Percentiles rank a stretch among this genome's conserved stretches.
These are phyloP conservation scores for Aurifilum marmelostoma DNA, from an alignment of 2,329 filamentous ascomycete species.

Conservation along the genomic window DNA sequence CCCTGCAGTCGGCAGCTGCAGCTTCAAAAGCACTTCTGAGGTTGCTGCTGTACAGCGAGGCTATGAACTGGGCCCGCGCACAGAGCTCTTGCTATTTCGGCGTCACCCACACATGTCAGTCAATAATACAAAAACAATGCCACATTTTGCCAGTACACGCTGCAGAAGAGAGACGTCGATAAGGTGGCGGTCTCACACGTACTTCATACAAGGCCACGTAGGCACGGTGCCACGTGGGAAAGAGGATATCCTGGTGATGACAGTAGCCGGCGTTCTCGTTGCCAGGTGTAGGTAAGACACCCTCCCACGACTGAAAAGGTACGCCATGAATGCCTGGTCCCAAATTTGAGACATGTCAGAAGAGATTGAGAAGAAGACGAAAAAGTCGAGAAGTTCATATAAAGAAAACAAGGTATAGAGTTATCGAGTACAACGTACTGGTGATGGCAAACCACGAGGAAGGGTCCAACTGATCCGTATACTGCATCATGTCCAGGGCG, in stretches of 20 bases:
- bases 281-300: slow-evolving; percentile 52
- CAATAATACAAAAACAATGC: neutral
- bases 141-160: neutral
- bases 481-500: slow-evolving; percentile 73
- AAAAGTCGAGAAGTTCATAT: slow-evolving; percentile 10
- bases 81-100: slow-evolving; percentile 45
- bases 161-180: neutral
- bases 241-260: slow-evolving; percentile 73
- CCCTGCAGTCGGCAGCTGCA: slow-evolving; percentile 55
- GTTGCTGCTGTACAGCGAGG: slow-evolving; percentile 50
- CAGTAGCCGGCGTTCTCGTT: slow-evolving; percentile 71
- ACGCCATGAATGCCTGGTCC: slow-evolving; percentile 77
- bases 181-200: slow-evolving; percentile 24
- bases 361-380: slow-evolving; percentile 19
- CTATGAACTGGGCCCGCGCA: slow-evolving; percentile 45
- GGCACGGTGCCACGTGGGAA: slow-evolving; percentile 82
- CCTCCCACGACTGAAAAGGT: slow-evolving; percentile 62
- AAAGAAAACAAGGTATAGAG: slow-evolving; percentile 18
- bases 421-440: slow-evolving; percentile 52
- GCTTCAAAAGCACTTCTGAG: slow-evolving; percentile 53
- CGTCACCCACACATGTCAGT: neutral
- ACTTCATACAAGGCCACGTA: slow-evolving; percentile 70
- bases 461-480: slow-evolving; percentile 61
- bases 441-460: slow-evolving; percentile 80
- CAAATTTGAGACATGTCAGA: neutral